Evolutionary conservation across 2,329 filamentous ascomycete species (phyloP).

Genomic region (Colletotrichum viniferum): DNA sequence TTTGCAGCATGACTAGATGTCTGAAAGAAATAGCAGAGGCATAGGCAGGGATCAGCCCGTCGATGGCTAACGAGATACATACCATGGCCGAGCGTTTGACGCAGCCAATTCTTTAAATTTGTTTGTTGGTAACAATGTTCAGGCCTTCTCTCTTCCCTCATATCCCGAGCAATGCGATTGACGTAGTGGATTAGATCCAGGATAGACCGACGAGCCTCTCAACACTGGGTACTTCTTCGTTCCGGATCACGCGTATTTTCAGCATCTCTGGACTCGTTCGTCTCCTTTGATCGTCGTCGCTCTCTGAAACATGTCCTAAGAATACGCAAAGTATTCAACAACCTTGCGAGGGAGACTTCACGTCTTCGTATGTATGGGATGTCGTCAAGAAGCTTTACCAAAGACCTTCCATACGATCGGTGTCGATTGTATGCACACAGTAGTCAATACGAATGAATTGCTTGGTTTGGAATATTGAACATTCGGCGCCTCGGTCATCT

Average conservation of each 20-base stretch:
- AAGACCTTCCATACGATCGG: too few relatives aligned
- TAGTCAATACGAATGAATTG: fast-evolving
- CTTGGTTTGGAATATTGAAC: not conserved
- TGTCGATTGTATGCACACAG: too few relatives aligned
- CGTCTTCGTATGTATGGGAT: not conserved
- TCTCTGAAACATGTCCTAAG: not conserved
- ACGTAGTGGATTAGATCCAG: not conserved
- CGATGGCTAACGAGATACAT: not conserved
- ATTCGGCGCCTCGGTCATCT: not conserved
- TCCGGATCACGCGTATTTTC: fast-evolving
- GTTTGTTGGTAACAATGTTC: too few relatives aligned
- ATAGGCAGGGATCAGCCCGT: not conserved
- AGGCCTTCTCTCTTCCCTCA: too few relatives aligned
- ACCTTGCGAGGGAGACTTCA: not conserved
- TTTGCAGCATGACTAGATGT: not conserved
- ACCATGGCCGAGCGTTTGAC: not conserved
- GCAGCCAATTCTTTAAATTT: not conserved
- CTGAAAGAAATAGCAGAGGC: not conserved
- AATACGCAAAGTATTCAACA: not conserved
- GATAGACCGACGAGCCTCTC: not conserved
- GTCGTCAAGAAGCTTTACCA: not conserved
- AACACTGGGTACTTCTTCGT: not conserved
- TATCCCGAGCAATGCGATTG: not conserved
- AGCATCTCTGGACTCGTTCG: not conserved
- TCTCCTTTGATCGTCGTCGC: not conserved